Percentiles rank a stretch among this genome's conserved stretches.
Conservation (phyloP, 2,329 filamentous ascomycete genomes). For the Phoma herbarum region DNA sequence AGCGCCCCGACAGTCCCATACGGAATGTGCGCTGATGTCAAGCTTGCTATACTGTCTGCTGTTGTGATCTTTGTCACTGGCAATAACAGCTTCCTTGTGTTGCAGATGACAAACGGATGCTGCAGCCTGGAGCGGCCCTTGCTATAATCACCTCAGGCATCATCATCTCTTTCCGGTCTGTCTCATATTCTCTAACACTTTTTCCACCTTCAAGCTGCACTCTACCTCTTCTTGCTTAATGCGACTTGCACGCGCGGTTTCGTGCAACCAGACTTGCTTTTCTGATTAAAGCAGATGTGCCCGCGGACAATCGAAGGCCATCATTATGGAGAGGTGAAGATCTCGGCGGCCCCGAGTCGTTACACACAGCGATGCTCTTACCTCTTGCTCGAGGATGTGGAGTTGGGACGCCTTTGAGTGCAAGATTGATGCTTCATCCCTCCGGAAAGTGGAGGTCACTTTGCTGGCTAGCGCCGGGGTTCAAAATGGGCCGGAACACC, state of each 20-base stretch:
- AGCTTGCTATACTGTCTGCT: neutral
- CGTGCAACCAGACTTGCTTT: neutral
- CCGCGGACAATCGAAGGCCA: neutral
- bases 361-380: neutral
- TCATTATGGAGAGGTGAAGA: neutral
- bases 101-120: neutral
- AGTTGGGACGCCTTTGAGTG: neutral
- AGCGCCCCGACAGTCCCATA: too few species aligned
- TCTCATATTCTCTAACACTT: neutral
- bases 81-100: neutral
- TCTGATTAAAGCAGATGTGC: neutral
- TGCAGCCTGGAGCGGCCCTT: neutral
- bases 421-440: neutral
- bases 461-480: constrained; percentile 9
- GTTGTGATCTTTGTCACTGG: neutral
- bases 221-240: neutral
- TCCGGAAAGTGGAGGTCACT: constrained; percentile 1
- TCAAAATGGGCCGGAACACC: constrained; percentile 5
- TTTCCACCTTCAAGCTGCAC: neutral
- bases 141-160: neutral
- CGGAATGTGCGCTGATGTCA: too few species aligned
- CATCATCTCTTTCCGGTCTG: neutral
- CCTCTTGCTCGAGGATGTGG: neutral
- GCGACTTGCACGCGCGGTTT: neutral
- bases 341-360: neutral